A percentile compares a stretch with the other conserved stretches of the same genome.
phyloP scores from a whole-genome alignment of 148 eudicot genomes.

The Chenopodium quinoa region DNA sequence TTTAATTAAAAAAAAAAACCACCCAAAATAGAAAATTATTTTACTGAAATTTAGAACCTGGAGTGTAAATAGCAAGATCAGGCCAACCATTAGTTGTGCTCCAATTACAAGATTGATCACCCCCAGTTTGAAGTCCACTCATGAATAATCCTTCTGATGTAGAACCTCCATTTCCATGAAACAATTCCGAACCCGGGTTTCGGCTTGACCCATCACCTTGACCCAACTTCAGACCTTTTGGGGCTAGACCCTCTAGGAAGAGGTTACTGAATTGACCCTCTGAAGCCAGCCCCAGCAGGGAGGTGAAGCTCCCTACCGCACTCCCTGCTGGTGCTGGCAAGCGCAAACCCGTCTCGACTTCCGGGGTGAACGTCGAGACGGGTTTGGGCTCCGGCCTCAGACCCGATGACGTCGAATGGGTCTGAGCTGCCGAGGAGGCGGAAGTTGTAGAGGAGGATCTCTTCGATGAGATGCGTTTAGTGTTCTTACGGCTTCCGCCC shows the following conservation, averaged over 20 bases:
- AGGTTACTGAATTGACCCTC: conserved; percentile 42
- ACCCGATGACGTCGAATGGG: neutral
- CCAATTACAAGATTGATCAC: conserved; percentile 35
- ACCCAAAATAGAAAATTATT: no score
- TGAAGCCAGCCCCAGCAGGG: conserved; percentile 37
- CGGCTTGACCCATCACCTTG: conserved; percentile 25
- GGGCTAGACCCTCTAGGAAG: conserved; percentile 33
- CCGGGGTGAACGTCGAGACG: neutral
- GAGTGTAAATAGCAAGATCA: conserved; percentile 62
- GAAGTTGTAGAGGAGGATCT: neutral
- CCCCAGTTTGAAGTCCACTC: conserved; percentile 16
- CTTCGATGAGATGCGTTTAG: conserved; percentile 38
- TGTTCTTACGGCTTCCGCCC: conserved; percentile 78
- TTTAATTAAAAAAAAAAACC: no score
- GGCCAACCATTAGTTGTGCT: conserved; percentile 49
- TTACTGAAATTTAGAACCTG: conserved; percentile 54
- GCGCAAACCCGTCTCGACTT: conserved; percentile 4
- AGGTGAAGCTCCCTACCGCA: conserved; percentile 21
- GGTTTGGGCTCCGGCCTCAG: conserved; percentile 1
- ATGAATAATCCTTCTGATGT: conserved; percentile 29
- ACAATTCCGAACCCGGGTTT: conserved; percentile 22
- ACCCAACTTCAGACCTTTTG: conserved; percentile 26
- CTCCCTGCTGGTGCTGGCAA: neutral
- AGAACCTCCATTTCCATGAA: conserved; percentile 11
- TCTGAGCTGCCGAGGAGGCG: neutral